Conservation (phyloP, 2,329 filamentous ascomycete genomes). For the Epichloe bromicola region DNA sequence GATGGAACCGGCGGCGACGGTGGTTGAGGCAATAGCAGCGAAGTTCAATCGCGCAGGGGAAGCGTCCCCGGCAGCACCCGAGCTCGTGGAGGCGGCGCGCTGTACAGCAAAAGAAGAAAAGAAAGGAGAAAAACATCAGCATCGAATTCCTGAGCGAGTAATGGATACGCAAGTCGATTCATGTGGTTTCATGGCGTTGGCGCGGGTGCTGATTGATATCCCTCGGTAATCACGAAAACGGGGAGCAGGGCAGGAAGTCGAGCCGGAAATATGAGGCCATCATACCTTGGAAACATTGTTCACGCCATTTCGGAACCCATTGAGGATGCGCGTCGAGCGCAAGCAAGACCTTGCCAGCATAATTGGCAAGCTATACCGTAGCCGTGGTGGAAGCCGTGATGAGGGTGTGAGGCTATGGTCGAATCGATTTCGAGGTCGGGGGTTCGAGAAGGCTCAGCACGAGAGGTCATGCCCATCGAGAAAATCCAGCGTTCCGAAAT, state of each 20-base stretch:
- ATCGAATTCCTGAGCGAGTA: slow-evolving; percentile 11
- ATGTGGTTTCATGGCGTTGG: slow-evolving; percentile 12
- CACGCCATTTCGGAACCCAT: slow-evolving; percentile 61
- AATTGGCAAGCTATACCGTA: slow-evolving; percentile 36
- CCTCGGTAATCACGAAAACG: slow-evolving; percentile 13
- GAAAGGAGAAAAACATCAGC: slow-evolving; percentile 25
- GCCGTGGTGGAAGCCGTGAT: slow-evolving; percentile 24
- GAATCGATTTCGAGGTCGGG: slow-evolving; percentile 23
- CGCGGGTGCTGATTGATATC: slow-evolving; percentile 14
- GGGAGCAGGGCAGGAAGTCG: not conserved
- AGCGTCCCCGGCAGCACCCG: slow-evolving; percentile 55
- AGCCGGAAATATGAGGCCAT: slow-evolving; percentile 19
- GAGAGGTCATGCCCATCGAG: slow-evolving; percentile 22
- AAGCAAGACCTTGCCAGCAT: slow-evolving; percentile 92
- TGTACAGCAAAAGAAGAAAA: slow-evolving; percentile 17
- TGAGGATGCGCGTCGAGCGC: slow-evolving; percentile 78
- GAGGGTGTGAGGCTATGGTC: slow-evolving; percentile 20
- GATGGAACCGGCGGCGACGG: slow-evolving; percentile 74
- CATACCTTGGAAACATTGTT: slow-evolving; percentile 63
- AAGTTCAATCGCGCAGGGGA: slow-evolving; percentile 76
- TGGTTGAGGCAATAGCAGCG: slow-evolving; percentile 75
- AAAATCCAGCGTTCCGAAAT: slow-evolving; percentile 32
- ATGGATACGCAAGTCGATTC: slow-evolving; percentile 16
- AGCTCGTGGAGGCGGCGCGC: slow-evolving; percentile 61
- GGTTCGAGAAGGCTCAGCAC: slow-evolving; percentile 25